Evolutionary conservation across 495 filamentous ascomycete species (phyloP).

Genomic region (Haplographium delicatum): DNA sequence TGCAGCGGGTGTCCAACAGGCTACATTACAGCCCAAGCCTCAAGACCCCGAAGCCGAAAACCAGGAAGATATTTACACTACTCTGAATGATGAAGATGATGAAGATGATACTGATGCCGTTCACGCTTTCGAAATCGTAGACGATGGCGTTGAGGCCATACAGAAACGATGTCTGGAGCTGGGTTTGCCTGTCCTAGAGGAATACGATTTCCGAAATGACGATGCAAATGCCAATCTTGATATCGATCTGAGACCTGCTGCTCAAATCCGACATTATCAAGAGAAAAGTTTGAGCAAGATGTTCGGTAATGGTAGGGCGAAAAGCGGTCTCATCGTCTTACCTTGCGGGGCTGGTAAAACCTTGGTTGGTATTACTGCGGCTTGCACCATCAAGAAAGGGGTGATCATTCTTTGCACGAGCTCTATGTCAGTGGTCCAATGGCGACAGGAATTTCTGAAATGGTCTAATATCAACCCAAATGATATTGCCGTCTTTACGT

Average conservation of each 20-base stretch:
- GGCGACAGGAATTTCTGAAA: slow-evolving; percentile 91
- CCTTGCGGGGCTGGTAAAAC: slow-evolving; percentile 98
- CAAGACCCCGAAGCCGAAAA: slow-evolving; percentile 31
- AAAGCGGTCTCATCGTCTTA: slow-evolving; percentile 95
- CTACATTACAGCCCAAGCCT: slow-evolving; percentile 29
- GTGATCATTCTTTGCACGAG: slow-evolving; percentile 93
- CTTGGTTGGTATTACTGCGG: slow-evolving; percentile 92
- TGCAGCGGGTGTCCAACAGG: slow-evolving; percentile 77
- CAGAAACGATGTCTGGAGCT: slow-evolving; percentile 87
- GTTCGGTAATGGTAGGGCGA: slow-evolving; percentile 96
- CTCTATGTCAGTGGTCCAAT: slow-evolving; percentile 97
- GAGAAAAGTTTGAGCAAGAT: slow-evolving; percentile 97
- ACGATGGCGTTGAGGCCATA: slow-evolving; percentile 71
- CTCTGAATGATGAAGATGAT: slow-evolving; percentile 70
- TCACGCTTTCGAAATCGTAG: slow-evolving; percentile 89
- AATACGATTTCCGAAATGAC: slow-evolving; percentile 98
- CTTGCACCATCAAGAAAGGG: slow-evolving; percentile 95
- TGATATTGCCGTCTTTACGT: slow-evolving; percentile 91
- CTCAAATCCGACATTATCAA: slow-evolving; percentile 86
- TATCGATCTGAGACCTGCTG: slow-evolving; percentile 81
- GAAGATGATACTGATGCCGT: slow-evolving; percentile 86
- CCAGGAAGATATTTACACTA: slow-evolving; percentile 51
- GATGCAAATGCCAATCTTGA: slow-evolving; percentile 81
- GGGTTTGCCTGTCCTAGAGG: slow-evolving; percentile 81
- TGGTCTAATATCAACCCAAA: slow-evolving; percentile 97